These are phyloP conservation scores for Hericium alpestre DNA, from an alignment of 768 basidiomycete species.

Conservation along the genomic window DNA sequence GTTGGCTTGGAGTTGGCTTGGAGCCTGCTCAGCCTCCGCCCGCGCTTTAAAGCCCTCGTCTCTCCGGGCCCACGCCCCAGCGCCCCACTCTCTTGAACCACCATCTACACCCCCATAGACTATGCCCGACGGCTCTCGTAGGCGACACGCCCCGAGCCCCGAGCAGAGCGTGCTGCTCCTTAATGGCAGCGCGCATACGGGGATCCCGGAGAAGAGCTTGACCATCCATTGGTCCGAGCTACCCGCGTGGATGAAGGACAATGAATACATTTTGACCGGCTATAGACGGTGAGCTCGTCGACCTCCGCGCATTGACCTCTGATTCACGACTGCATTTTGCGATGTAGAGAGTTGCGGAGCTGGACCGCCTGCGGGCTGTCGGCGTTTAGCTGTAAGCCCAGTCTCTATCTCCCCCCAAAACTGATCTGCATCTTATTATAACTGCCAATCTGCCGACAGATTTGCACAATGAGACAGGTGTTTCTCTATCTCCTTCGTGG, in stretches of 20 bases:
- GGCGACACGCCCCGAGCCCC: background rate
- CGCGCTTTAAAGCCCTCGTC: too few species aligned
- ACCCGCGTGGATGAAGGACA: conserved; percentile 62
- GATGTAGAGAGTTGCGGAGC: conserved; percentile 40
- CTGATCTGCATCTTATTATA: background rate
- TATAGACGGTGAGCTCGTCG: conserved; percentile 49
- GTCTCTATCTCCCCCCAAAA: background rate
- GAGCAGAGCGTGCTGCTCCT: too few species aligned
- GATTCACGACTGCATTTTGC: background rate
- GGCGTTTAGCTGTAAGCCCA: conserved; percentile 52
- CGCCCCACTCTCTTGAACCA: background rate
- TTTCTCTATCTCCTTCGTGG: background rate
- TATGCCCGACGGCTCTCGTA: background rate
- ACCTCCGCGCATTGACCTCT: background rate
- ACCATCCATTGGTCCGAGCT: conserved; percentile 49
- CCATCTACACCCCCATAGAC: background rate
- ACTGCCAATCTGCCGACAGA: conserved; percentile 29
- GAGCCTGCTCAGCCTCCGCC: too few species aligned
- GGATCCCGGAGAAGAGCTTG: background rate
- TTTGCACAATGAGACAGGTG: conserved; percentile 71
- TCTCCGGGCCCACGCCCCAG: too few species aligned
- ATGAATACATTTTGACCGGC: conserved; percentile 60
- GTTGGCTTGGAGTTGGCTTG: too few species aligned
- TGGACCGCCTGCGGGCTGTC: conserved; percentile 57
- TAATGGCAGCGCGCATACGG: too few species aligned